A percentile compares a stretch with the other conserved stretches of the same genome.
These are phyloP conservation scores for Rubia balearica DNA, from an alignment of 305 asterid genomes.

Conservation along the genomic window DNA sequence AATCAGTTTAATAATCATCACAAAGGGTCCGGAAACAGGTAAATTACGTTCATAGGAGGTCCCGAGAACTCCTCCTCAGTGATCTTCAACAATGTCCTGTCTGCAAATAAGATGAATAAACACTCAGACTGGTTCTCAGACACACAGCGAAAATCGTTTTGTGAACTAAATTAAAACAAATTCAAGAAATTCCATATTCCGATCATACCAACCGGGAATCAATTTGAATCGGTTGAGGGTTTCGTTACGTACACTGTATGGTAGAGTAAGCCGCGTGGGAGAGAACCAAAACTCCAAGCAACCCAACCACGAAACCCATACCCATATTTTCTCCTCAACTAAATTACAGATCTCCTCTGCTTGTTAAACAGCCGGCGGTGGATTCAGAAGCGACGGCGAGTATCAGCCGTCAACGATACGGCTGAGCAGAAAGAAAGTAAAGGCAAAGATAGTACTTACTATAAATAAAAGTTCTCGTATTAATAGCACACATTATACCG, in stretches of 20 bases:
- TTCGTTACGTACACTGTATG: conserved; percentile 43
- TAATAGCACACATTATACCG: too few relatives aligned
- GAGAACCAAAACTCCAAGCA: conserved; percentile 56
- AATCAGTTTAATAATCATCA: background rate
- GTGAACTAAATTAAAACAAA: background rate
- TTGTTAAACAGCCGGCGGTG: background rate
- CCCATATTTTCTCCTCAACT: conserved; percentile 31
- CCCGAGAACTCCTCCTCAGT: conserved; percentile 75
- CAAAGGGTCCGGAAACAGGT: background rate
- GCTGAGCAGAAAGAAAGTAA: background rate
- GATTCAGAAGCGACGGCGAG: conserved; percentile 3
- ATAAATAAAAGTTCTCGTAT: background rate
- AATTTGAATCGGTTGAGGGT: background rate
- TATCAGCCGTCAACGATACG: background rate
- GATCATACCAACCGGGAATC: background rate
- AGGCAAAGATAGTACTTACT: background rate
- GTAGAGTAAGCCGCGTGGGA: conserved; percentile 78
- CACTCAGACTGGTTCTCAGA: conserved; percentile 8
- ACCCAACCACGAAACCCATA: conserved; percentile 53
- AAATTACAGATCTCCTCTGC: conserved; percentile 18
- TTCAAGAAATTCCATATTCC: background rate
- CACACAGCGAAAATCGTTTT: background rate
- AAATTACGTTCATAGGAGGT: conserved; percentile 57
- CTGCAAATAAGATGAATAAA: conserved; percentile 22
- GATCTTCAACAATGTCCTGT: conserved; percentile 73